Evolutionary conservation across 352 stramenopile species (phyloP).

Genomic region (Aphanomyces euteiches): DNA sequence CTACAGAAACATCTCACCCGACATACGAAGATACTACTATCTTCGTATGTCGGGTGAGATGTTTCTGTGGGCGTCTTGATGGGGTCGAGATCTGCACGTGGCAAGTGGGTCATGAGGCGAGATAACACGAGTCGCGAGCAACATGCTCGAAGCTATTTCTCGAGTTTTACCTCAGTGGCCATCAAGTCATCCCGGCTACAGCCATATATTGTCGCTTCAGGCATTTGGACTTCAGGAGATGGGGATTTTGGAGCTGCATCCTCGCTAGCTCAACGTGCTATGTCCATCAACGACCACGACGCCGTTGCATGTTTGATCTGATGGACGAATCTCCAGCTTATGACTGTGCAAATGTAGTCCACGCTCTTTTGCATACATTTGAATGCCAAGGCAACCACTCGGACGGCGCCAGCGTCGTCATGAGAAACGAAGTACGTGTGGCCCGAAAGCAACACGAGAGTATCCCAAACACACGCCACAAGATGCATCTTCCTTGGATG

Average conservation of each 20-base stretch:
- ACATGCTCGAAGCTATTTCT: slow-evolving; percentile 66
- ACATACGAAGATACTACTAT: too few species aligned
- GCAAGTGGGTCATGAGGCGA: too few species aligned
- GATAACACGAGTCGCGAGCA: too few species aligned
- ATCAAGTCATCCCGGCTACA: slow-evolving; percentile 71
- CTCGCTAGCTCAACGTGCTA: slow-evolving; percentile 63
- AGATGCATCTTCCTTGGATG: too few species aligned
- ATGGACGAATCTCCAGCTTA: background rate
- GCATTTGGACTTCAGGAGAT: slow-evolving; percentile 71
- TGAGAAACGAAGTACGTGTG: slow-evolving; percentile 62
- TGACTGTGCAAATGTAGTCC: slow-evolving; percentile 41
- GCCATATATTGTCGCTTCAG: slow-evolving; percentile 74
- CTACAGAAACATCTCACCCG: too few species aligned
- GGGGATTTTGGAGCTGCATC: slow-evolving; percentile 63
- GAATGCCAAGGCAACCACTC: slow-evolving; percentile 79
- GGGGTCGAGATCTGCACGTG: too few species aligned
- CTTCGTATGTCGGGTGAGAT: too few species aligned
- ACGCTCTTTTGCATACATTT: slow-evolving; percentile 72
- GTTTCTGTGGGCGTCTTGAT: too few species aligned
- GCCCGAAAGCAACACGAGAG: too few species aligned
- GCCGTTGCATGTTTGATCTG: slow-evolving; percentile 69
- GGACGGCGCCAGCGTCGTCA: slow-evolving; percentile 77
- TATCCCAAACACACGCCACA: too few species aligned
- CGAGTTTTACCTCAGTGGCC: slow-evolving; percentile 72
- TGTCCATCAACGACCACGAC: slow-evolving; percentile 83